phyloP scores from a whole-genome alignment of 148 eudicot species.

The Vaccinium myrtillus region DNA sequence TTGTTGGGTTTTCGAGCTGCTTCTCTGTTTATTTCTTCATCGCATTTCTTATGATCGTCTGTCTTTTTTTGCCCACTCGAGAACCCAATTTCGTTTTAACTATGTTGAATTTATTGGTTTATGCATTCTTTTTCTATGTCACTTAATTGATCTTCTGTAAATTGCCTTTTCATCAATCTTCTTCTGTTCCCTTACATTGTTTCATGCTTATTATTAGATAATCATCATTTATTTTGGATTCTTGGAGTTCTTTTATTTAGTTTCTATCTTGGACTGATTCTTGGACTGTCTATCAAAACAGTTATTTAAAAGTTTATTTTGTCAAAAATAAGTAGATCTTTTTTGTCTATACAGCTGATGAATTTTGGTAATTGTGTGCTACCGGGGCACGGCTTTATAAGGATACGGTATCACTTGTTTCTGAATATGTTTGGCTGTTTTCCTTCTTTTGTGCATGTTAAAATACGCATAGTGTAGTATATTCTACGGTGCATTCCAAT shows the following conservation, averaged over 20 bases:
- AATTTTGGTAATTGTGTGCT: not conserved
- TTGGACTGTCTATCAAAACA: not conserved
- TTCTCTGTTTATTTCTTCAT: not conserved
- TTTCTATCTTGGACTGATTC: not conserved
- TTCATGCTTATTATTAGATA: not conserved
- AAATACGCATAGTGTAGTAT: not conserved
- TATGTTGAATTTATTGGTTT: not conserved
- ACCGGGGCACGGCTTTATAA: not conserved
- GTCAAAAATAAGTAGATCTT: not conserved
- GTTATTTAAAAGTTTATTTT: not conserved
- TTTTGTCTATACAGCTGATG: not conserved
- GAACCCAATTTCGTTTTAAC: not conserved
- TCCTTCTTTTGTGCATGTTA: not conserved
- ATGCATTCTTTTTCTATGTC: not conserved
- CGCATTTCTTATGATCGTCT: not conserved
- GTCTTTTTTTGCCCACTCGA: not conserved
- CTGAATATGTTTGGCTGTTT: not conserved
- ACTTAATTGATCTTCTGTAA: constrained; percentile 2
- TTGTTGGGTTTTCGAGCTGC: not conserved
- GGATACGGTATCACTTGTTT: not conserved
- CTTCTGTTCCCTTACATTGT: not conserved
- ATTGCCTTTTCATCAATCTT: not conserved
- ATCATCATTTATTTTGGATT: not conserved
- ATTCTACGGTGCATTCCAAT: not conserved
- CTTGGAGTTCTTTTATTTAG: not conserved